Evolutionary conservation across 2,329 filamentous ascomycete species (phyloP).

Genomic region (Paecilomyces variotii): DNA sequence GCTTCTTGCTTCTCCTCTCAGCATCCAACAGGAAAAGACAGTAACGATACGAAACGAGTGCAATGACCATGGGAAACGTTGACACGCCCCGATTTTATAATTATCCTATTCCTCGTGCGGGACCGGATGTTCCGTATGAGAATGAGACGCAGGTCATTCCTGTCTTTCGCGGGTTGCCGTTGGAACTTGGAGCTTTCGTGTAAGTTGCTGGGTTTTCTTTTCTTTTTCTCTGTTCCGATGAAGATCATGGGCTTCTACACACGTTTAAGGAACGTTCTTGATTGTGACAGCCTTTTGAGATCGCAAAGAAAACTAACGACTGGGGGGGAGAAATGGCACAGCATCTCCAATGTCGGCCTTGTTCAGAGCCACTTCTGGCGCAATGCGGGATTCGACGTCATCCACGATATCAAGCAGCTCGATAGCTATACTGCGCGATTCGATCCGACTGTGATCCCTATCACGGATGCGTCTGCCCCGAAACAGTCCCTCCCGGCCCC

Average conservation of each 20-base stretch:
- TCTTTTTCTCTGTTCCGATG: not conserved
- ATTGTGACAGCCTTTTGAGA: not conserved
- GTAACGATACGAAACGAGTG: not conserved
- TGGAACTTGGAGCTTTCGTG: conserved; percentile 56
- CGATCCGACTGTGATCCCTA: conserved; percentile 51
- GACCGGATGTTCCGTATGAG: conserved; percentile 37
- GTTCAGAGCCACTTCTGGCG: conserved; percentile 61
- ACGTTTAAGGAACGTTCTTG: too few relatives aligned
- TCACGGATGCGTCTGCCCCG: conserved; percentile 10
- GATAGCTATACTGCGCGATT: conserved; percentile 46
- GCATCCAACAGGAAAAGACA: not conserved
- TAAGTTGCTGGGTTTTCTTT: conserved; percentile 29
- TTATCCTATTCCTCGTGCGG: conserved; percentile 31
- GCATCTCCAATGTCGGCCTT: conserved; percentile 51
- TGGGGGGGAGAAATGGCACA: conserved; percentile 15
- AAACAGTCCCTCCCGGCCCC: conserved; percentile 13
- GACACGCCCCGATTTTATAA: conserved; percentile 19
- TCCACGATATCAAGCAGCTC: conserved; percentile 50
- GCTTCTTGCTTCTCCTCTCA: not conserved
- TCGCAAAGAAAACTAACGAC: not conserved
- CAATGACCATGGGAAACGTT: conserved; percentile 4
- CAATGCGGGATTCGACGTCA: conserved; percentile 58
- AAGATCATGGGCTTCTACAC: too few relatives aligned
- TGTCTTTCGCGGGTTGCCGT: conserved; percentile 55
- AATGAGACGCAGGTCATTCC: conserved; percentile 57